Evolutionary conservation across 495 filamentous ascomycete genomes (phyloP).

Genomic region (Sphaerosporella brunnea): DNA sequence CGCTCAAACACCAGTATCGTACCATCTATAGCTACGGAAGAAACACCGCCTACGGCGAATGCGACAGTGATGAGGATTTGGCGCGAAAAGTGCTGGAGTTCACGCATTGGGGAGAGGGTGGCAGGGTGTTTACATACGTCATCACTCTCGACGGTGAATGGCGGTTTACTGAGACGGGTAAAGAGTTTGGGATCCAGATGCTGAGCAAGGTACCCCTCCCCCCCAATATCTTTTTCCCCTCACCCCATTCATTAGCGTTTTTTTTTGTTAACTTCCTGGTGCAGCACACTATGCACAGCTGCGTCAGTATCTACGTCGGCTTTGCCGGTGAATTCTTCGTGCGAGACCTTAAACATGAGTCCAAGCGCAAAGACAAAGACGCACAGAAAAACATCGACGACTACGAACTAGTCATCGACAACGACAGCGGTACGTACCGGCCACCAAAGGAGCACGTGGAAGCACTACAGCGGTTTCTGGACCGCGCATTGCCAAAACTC

Average conservation of each 20-base stretch:
- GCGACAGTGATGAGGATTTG: constrained; percentile 31
- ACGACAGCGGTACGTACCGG: constrained; percentile 83
- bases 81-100: constrained; percentile 68
- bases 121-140: constrained; percentile 80
- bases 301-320: constrained; percentile 76
- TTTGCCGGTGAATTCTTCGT: constrained; percentile 90
- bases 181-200: constrained; percentile 84
- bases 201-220: constrained; percentile 44
- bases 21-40: constrained; percentile 77
- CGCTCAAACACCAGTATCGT: constrained; percentile 74
- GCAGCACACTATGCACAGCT: constrained; percentile 75
- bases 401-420: constrained; percentile 86
- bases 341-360: constrained; percentile 31
- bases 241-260: no score
- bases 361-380: not conserved
- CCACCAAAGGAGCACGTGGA: constrained; percentile 61
- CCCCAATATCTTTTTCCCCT: no score
- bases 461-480: constrained; percentile 47
- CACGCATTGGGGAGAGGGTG: constrained; percentile 66
- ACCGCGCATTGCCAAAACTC: constrained; percentile 53
- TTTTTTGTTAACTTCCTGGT: not conserved
- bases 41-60: constrained; percentile 48
- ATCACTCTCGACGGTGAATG: constrained; percentile 70
- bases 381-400: constrained; percentile 37
- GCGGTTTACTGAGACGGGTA: constrained; percentile 85